A percentile compares a stretch with the other conserved stretches of the same genome.
These are phyloP conservation scores for Stereocaulon alpinum DNA, from an alignment of 495 filamentous ascomycete species.

Conservation along the genomic window DNA sequence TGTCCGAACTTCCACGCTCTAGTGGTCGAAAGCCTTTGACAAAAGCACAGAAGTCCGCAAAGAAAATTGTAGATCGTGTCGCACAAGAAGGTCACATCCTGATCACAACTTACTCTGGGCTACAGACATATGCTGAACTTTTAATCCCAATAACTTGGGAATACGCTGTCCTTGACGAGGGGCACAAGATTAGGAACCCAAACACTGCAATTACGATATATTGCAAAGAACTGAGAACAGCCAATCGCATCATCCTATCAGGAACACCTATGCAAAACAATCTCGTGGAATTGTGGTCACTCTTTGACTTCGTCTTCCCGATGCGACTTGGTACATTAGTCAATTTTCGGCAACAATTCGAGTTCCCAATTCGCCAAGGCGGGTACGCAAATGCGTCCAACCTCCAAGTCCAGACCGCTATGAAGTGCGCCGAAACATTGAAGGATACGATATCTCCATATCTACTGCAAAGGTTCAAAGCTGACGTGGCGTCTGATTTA, in stretches of 20 bases:
- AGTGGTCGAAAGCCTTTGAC: conserved; percentile 33
- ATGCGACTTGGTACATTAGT: conserved; percentile 90
- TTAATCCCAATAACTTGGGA: conserved; percentile 79
- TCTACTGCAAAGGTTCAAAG: conserved; percentile 85
- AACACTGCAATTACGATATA: conserved; percentile 85
- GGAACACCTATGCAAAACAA: conserved; percentile 98
- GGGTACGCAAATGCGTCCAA: conserved; percentile 92
- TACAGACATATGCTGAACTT: conserved; percentile 74
- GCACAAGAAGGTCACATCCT: conserved; percentile 82
- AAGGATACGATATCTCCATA: conserved; percentile 89
- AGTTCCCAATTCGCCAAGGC: conserved; percentile 80
- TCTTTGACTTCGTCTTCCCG: conserved; percentile 94
- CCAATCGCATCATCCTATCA: conserved; percentile 84
- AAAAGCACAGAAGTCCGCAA: conserved; percentile 50
- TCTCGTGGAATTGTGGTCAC: conserved; percentile 87
- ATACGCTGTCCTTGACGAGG: conserved; percentile 91
- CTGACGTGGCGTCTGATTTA: conserved; percentile 85
- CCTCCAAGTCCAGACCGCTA: conserved; percentile 81
- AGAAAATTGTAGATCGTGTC: conserved; percentile 71
- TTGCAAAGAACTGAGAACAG: conserved; percentile 81
- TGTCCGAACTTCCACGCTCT: conserved; percentile 27
- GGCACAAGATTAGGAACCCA: conserved; percentile 94
- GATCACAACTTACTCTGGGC: conserved; percentile 86
- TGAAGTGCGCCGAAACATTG: conserved; percentile 78
- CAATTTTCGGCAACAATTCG: conserved; percentile 79